Conservation (phyloP, 2,329 filamentous ascomycete genomes). For the Ophiocordyceps camponoti-saundersi region DNA sequence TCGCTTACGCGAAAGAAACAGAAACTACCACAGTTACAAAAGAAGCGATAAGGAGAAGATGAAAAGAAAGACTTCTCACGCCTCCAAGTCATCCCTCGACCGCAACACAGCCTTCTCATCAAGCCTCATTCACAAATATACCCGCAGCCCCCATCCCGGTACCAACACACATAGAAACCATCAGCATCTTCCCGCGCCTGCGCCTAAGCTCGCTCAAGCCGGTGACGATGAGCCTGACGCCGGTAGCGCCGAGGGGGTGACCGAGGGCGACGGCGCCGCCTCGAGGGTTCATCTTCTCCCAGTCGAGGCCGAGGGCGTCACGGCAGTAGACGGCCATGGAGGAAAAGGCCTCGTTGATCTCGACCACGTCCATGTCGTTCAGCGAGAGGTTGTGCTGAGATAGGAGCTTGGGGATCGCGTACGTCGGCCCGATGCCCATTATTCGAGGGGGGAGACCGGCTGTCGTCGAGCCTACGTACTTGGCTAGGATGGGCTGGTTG, state of each 20-base stretch:
- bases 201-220: slow-evolving; percentile 71
- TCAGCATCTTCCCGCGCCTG: slow-evolving; percentile 74
- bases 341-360: slow-evolving; percentile 96
- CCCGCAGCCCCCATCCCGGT: slow-evolving; percentile 24
- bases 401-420: slow-evolving; percentile 70
- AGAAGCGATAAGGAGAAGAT: background rate
- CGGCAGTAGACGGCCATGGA: slow-evolving; percentile 95
- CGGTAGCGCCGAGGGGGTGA: slow-evolving; percentile 67
- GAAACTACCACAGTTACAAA: too few relatives aligned
- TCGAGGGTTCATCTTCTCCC: slow-evolving; percentile 62
- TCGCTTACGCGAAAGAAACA: too few relatives aligned
- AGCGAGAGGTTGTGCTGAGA: slow-evolving; percentile 60
- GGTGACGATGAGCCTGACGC: slow-evolving; percentile 71
- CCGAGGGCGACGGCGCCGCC: slow-evolving; percentile 73
- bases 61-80: too few relatives aligned
- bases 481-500: slow-evolving; percentile 80
- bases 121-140: background rate
- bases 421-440: slow-evolving; percentile 82
- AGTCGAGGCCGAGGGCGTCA: slow-evolving; percentile 52
- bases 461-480: slow-evolving; percentile 84
- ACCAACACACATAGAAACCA: slow-evolving; percentile 81
- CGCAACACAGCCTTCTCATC: background rate
- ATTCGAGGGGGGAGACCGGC: slow-evolving; percentile 82
- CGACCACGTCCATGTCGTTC: slow-evolving; percentile 73
- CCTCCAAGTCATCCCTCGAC: too few relatives aligned